Percentiles rank a stretch among this genome's conserved stretches.
phyloP scores from a whole-genome alignment of 495 filamentous ascomycete species.

The Daldinia caldariorum region DNA sequence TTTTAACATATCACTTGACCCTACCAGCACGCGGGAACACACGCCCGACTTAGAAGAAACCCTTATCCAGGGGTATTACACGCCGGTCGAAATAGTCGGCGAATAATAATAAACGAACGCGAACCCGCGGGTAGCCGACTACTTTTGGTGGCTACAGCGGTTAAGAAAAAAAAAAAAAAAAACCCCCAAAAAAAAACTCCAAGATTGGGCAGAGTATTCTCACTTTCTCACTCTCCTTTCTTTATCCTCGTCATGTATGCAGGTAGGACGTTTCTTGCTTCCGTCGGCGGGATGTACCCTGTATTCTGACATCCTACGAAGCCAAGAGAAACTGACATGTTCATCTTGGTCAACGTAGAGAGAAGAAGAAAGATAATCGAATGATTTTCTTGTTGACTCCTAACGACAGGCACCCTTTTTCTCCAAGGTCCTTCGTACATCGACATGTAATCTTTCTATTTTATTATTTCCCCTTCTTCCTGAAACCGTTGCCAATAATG shows the following conservation, averaged over 20 bases:
- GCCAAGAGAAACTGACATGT: background rate
- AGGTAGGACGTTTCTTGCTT: background rate
- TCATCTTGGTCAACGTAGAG: background rate
- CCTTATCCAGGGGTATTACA: no score
- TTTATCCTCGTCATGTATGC: background rate
- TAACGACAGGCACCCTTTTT: background rate
- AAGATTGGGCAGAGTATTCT: background rate
- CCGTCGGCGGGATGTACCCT: background rate
- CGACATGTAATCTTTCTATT: background rate
- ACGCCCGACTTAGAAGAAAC: background rate
- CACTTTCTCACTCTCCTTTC: no score
- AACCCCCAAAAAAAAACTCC: background rate
- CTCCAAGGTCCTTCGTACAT: background rate
- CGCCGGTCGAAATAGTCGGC: background rate
- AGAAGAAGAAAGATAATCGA: background rate
- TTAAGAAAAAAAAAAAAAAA: background rate
- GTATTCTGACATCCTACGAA: background rate
- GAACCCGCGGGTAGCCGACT: background rate
- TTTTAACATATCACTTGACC: conserved; percentile 9
- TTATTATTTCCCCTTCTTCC: background rate
- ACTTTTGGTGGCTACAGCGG: conserved; percentile 1
- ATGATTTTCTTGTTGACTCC: conserved; percentile 1
- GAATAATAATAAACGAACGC: background rate
- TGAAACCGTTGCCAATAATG: background rate
- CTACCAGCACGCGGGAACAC: background rate